phyloP scores from a whole-genome alignment of 805 yeast species.

The Phaffomyces thermotolerans region DNA sequence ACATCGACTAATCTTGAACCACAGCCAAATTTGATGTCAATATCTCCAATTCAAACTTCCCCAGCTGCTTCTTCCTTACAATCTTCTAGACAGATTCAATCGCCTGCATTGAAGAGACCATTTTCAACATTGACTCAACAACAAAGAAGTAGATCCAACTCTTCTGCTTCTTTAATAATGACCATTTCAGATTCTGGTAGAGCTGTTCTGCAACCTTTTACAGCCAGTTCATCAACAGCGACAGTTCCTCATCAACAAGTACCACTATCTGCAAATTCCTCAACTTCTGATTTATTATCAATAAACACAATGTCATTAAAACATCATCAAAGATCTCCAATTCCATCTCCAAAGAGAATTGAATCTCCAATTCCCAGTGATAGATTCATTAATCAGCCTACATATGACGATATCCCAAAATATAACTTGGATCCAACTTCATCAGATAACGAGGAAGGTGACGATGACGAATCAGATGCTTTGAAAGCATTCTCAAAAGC shows the following conservation, averaged over 20 bases:
- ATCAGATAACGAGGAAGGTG: slow-evolving; percentile 12
- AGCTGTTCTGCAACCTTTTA: slow-evolving; percentile 13
- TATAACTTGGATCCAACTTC: slow-evolving; percentile 9
- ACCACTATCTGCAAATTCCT: slow-evolving; percentile 19
- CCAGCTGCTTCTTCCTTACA: neutral
- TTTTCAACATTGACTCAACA: slow-evolving; percentile 5
- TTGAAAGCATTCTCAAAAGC: slow-evolving; percentile 20
- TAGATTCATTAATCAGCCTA: neutral
- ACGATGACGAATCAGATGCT: slow-evolving; percentile 13
- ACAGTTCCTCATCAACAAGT: neutral
- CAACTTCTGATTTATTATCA: slow-evolving; percentile 18
- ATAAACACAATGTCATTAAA: slow-evolving; percentile 8
- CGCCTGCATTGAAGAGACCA: slow-evolving; percentile 7
- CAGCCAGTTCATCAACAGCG: neutral
- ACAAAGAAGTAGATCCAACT: slow-evolving; percentile 10
- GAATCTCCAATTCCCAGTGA: slow-evolving; percentile 12
- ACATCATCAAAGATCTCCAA: slow-evolving; percentile 13
- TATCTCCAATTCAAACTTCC: neutral
- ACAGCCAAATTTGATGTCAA: neutral
- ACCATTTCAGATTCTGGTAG: slow-evolving; percentile 16
- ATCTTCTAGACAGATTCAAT: neutral
- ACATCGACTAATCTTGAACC: neutral
- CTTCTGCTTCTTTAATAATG: slow-evolving; percentile 13
- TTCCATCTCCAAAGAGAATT: slow-evolving; percentile 23
- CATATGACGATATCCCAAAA: slow-evolving; percentile 5